Base-by-base conservation (phyloP, 2,329 filamentous ascomycete genomes). In the Alternaria ventricosa region DNA sequence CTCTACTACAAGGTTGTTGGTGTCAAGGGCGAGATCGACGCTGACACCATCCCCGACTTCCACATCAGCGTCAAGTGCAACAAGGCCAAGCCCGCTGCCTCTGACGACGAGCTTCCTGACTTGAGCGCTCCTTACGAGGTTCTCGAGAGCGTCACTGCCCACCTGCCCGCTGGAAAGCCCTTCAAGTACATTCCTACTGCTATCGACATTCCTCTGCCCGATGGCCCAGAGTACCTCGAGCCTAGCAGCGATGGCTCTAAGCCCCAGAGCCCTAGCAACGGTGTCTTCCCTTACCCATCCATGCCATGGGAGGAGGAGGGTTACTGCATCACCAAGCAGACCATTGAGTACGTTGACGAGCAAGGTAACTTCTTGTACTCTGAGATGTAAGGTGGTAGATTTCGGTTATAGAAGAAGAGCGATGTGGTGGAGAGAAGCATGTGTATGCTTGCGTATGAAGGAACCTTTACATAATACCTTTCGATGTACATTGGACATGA, bases 1-100 rank as follows among this genome's bases (percentile, higher is more conserved):
- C 70, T 80, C 23, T 68, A 74, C 72, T 80, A 78, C 73, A 76
- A 73, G 56, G 70, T 80, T 43, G 68, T 80, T 27, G 72, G 72
- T 43, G 63, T 71, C 47, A 72, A 75, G 27, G 73, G 74, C 63
- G 75, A 79, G 66, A 55, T 79, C 27, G 63, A 71, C 51, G 62
- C 74, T 3, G 68, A 74, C 3, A 55, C 71, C 6, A 61, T 79
- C 57, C 74, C 77, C 54, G 72, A 74, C 69, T 70, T 80, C 60
- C 77, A 80, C 65, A 63, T 80, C 60, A 69, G 63, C 23, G 76
- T 78, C 57, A 72, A 73, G 61, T 72, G 69, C 70, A 73, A 68
- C 53, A 71, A 73, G 51, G 73, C 78, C 55, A 70, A 63, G 27
- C 76, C 77, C n/a, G 69, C 76, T 13, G 44, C 60, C 1, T 64